phyloP scores from a whole-genome alignment of 352 stramenopile genomes.

The Pythium folliculosum region DNA sequence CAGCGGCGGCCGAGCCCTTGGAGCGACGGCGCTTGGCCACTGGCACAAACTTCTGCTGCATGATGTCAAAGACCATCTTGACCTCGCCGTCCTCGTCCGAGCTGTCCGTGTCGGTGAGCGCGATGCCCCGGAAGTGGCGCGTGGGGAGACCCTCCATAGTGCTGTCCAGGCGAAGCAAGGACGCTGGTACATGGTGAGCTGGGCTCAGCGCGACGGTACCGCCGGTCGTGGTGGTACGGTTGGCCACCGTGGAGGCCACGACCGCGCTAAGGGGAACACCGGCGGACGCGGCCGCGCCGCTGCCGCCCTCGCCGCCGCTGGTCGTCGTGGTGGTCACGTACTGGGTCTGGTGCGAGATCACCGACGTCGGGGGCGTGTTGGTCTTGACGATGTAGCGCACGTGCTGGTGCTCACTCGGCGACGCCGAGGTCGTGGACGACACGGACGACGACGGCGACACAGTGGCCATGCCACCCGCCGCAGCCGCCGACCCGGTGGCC shows the following conservation, averaged over 20 bases:
- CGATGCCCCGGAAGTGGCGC: constrained; percentile 15
- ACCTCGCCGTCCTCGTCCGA: constrained; percentile 22
- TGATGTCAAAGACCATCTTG: constrained; percentile 25
- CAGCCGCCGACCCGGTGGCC: background rate
- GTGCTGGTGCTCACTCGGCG: constrained; percentile 10
- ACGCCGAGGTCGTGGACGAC: constrained; percentile 1
- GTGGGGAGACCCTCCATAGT: constrained; percentile 7
- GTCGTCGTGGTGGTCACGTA: constrained; percentile 14
- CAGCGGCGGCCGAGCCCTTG: background rate
- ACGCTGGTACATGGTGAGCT: background rate
- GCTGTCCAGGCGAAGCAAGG: constrained; percentile 5
- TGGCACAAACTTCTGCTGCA: constrained; percentile 17
- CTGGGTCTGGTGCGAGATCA: constrained; percentile 5
- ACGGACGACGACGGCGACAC: constrained; percentile 7
- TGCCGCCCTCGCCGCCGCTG: background rate
- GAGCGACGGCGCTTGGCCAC: constrained; percentile 5
- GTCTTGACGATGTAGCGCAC: constrained; percentile 23
- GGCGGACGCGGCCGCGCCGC: background rate
- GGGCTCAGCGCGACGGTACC: background rate
- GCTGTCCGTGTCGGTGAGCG: constrained; percentile 18
- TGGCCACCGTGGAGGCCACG: constrained; percentile 14
- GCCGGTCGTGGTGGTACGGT: background rate
- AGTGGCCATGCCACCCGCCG: background rate
- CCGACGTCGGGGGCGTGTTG: background rate
- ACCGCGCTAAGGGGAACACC: constrained; percentile 18